Evolutionary conservation across 768 basidiomycete species (phyloP).

Genomic region (Tricholoma furcatifolium): DNA sequence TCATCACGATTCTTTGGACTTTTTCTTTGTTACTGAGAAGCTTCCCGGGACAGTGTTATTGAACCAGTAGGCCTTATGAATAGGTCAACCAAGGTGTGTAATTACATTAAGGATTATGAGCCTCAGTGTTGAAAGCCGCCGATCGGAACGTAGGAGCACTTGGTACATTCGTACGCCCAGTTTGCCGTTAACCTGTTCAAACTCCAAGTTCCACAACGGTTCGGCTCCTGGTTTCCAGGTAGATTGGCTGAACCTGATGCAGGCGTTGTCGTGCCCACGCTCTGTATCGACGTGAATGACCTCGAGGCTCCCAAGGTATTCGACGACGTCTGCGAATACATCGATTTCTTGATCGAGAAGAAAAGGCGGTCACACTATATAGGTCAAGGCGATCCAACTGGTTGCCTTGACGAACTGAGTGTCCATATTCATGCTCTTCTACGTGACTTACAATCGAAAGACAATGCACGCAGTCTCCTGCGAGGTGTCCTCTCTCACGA

Average conservation of each 20-base stretch:
- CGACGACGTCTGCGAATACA: constrained; percentile 3
- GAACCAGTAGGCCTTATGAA: constrained; percentile 5
- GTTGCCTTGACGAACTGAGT: not conserved
- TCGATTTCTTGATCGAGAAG: constrained; percentile 7
- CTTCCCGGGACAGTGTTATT: constrained; percentile 1
- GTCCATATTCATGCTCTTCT: not conserved
- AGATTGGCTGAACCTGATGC: not conserved
- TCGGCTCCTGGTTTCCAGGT: constrained; percentile 7
- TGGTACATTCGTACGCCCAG: not conserved
- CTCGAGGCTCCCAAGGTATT: constrained; percentile 1
- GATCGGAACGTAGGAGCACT: constrained; percentile 1
- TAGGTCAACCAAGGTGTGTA: no score
- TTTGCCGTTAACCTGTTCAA: not conserved
- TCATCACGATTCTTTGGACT: no score
- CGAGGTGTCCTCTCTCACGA: no score
- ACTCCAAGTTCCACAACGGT: no score
- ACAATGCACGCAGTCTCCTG: no score
- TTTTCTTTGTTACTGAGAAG: constrained; percentile 8
- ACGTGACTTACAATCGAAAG: constrained; percentile 1
- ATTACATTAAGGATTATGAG: not conserved
- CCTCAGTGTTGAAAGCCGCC: no score
- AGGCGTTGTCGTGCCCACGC: not conserved
- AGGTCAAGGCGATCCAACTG: not conserved
- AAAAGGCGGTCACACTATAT: constrained; percentile 3
- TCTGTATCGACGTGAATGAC: not conserved